Conservation (phyloP, 768 basidiomycete species). For the Tylopilus intermedius region DNA sequence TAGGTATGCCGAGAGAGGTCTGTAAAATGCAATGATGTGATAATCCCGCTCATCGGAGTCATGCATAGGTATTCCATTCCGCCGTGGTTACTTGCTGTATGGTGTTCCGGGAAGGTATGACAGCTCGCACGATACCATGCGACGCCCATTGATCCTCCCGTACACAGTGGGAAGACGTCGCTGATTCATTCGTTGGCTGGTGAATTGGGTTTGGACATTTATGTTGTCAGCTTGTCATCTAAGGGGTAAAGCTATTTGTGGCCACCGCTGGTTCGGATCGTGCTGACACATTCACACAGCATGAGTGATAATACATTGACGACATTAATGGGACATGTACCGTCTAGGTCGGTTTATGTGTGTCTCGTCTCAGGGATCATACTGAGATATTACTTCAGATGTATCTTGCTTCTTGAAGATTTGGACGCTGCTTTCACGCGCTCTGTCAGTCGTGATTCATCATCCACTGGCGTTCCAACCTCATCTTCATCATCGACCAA, state of each 20-base stretch:
- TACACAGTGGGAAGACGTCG: slow-evolving; percentile 73
- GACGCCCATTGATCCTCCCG: slow-evolving; percentile 13
- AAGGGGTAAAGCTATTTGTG: slow-evolving; percentile 58
- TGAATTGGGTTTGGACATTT: slow-evolving; percentile 84
- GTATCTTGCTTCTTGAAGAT: slow-evolving; percentile 91
- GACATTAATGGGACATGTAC: slow-evolving; percentile 85
- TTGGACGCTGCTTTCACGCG: slow-evolving; percentile 90
- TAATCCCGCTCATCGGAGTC: slow-evolving; percentile 18
- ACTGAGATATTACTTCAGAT: slow-evolving; percentile 41
- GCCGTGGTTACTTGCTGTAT: slow-evolving; percentile 78
- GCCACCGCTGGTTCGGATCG: background rate
- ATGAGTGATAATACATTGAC: slow-evolving; percentile 90
- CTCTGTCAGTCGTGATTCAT: slow-evolving; percentile 75
- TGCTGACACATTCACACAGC: slow-evolving; percentile 35
- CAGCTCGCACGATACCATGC: background rate
- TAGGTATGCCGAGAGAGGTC: slow-evolving; percentile 91
- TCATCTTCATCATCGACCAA: slow-evolving; percentile 41
- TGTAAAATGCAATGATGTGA: slow-evolving; percentile 17
- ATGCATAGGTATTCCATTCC: slow-evolving; percentile 73
- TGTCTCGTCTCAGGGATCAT: slow-evolving; percentile 5
- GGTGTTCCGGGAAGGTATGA: slow-evolving; percentile 80
- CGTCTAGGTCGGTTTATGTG: slow-evolving; percentile 53
- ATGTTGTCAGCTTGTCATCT: slow-evolving; percentile 82
- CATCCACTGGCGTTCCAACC: slow-evolving; percentile 71
- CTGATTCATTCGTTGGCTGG: slow-evolving; percentile 82